Percentiles rank a stretch among this genome's conserved stretches.
phyloP scores from a whole-genome alignment of 176 grass and related monocot genomes.

The Musa schizocarpa region DNA sequence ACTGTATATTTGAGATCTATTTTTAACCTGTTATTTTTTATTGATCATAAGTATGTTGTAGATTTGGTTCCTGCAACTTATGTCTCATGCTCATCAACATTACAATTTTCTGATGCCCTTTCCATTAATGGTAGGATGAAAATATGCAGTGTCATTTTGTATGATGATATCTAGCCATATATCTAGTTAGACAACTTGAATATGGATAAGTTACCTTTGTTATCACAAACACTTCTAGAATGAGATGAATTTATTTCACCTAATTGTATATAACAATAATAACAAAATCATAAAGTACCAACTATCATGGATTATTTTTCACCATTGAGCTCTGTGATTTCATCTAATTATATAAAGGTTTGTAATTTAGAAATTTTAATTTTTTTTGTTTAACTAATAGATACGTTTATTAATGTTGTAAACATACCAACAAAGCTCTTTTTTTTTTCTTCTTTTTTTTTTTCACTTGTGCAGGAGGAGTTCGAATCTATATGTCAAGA shows the following conservation, averaged over 20 bases:
- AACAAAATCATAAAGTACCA: too few relatives aligned
- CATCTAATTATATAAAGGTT: neutral
- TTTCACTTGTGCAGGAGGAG: constrained; percentile 40
- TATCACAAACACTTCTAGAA: too few relatives aligned
- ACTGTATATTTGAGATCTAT: too few relatives aligned
- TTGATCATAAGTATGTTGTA: neutral
- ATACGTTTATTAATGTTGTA: neutral
- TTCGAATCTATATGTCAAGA: constrained; percentile 47
- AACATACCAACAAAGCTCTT: neutral
- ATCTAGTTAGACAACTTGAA: too few relatives aligned
- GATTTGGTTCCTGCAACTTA: neutral
- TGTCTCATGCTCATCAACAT: neutral
- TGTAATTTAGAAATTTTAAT: neutral
- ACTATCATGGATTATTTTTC: too few relatives aligned
- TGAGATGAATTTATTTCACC: neutral
- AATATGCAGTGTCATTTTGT: neutral
- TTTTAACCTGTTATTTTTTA: neutral
- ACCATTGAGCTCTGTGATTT: neutral
- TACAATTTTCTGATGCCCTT: neutral
- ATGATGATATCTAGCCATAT: neutral
- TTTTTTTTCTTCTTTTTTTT: constrained; percentile 17
- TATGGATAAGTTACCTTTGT: too few relatives aligned
- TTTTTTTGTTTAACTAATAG: neutral
- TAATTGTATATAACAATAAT: neutral
- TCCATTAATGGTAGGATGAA: neutral